Conservation (phyloP, 352 stramenopile genomes). For the Plasmopara muralis region DNA sequence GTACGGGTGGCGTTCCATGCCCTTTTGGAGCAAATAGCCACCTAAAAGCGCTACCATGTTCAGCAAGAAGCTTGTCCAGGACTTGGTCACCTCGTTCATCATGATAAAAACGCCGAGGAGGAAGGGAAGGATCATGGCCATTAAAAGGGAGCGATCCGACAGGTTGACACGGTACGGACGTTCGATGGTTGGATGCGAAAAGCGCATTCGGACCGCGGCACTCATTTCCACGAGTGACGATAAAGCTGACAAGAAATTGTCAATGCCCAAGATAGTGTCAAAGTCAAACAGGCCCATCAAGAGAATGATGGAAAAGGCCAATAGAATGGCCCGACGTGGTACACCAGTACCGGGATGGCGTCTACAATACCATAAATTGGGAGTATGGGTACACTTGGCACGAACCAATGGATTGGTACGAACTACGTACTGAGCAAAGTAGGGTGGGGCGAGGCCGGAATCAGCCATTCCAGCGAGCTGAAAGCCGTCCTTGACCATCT, state of each 20-base stretch:
- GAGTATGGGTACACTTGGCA: too few relatives aligned
- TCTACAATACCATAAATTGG: conserved; percentile 16
- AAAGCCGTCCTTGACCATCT: conserved; percentile 81
- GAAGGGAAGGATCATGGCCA: conserved; percentile 54
- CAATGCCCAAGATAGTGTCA: conserved; percentile 69
- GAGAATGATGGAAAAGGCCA: conserved; percentile 74
- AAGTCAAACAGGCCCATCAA: conserved; percentile 79
- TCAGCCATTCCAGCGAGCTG: conserved; percentile 78
- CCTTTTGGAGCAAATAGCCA: conserved; percentile 53
- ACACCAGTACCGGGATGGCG: conserved; percentile 52
- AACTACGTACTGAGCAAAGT: conserved; percentile 61
- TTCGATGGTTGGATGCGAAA: conserved; percentile 64
- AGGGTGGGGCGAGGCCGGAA: conserved; percentile 67
- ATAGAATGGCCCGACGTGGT: conserved; percentile 54
- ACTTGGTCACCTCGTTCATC: conserved; percentile 78
- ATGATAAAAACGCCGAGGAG: conserved; percentile 61
- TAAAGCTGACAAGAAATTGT: conserved; percentile 76
- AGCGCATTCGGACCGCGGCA: conserved; percentile 69
- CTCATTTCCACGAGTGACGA: conserved; percentile 72
- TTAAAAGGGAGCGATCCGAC: conserved; percentile 46
- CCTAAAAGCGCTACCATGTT: conserved; percentile 43
- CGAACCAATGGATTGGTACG: too few relatives aligned
- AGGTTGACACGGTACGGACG: conserved; percentile 68
- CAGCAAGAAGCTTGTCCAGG: conserved; percentile 53
- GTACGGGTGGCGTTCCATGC: conserved; percentile 55